phyloP scores from a whole-genome alignment of 768 basidiomycete species.

The Tricholoma sp. region DNA sequence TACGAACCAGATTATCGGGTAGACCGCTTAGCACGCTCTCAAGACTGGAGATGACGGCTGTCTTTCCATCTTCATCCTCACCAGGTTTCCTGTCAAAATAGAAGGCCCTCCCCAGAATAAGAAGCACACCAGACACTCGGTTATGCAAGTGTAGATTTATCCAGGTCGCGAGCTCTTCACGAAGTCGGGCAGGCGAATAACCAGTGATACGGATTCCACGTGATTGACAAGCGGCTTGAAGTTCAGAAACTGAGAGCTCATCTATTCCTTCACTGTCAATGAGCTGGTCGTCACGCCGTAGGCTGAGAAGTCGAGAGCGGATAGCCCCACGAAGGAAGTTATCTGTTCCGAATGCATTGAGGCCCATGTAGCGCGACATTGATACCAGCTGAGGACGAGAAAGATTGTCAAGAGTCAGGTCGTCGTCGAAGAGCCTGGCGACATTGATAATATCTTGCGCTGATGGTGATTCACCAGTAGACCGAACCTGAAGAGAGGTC shows the following conservation, averaged over 20 bases:
- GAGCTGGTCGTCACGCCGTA: conserved; percentile 90
- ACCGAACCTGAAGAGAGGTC: conserved; percentile 59
- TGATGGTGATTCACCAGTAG: conserved; percentile 92
- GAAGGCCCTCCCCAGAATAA: conserved; percentile 93
- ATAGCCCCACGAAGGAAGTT: conserved; percentile 95
- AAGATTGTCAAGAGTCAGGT: conserved; percentile 95
- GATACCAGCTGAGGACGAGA: conserved; percentile 97
- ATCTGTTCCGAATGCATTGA: conserved; percentile 98
- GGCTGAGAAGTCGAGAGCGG: conserved; percentile 71
- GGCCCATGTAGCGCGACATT: conserved; percentile 96
- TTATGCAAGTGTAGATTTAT: conserved; percentile 87
- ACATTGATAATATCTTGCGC: conserved; percentile 87
- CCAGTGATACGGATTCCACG: conserved; percentile 90
- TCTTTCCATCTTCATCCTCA: conserved; percentile 78
- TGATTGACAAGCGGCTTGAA: conserved; percentile 90
- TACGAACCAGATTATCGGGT: conserved; percentile 87
- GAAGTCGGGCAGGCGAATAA: conserved; percentile 79
- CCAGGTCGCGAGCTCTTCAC: conserved; percentile 91
- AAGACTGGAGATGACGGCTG: conserved; percentile 71
- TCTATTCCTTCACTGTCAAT: conserved; percentile 90
- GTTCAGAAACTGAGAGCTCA: conserved; percentile 83
- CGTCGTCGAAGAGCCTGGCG: conserved; percentile 95
- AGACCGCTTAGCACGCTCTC: conserved; percentile 89
- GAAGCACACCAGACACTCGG: conserved; percentile 88
- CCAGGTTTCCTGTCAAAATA: conserved; percentile 78